phyloP scores from a whole-genome alignment of 2,329 filamentous ascomycete genomes.

The Aspergillus fumigatiaffinis region DNA sequence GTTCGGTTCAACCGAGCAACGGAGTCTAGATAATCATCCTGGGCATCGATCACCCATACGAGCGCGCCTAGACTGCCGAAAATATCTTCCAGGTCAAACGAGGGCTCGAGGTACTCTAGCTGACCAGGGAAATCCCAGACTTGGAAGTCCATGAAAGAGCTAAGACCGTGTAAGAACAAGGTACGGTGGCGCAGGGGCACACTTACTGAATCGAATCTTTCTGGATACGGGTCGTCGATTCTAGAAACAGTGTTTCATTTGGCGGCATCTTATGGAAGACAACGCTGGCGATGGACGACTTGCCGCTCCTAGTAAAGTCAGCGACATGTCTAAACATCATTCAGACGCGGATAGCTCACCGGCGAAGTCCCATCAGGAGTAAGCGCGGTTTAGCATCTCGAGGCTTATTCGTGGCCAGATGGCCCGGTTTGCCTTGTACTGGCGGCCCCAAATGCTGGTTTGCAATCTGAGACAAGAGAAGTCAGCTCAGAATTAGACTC shows the following conservation, averaged over 20 bases:
- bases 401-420: conserved; percentile 38
- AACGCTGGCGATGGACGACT: conserved; percentile 96
- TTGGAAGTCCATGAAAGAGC: conserved; percentile 98
- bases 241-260: conserved; percentile 90
- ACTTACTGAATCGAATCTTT: conserved; percentile 92
- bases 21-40: conserved; percentile 94
- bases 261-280: conserved; percentile 99
- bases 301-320: conserved; percentile 69
- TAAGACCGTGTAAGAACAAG: conserved; percentile 34
- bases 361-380: conserved; percentile 89
- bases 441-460: conserved; percentile 22
- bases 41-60: conserved; percentile 98
- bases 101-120: conserved; percentile 84
- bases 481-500: conserved; percentile 34
- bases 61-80: conserved; percentile 92
- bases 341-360: conserved; percentile 52
- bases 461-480: conserved; percentile 31
- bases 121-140: conserved; percentile 97
- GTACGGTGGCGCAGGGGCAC: not conserved
- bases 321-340: not conserved
- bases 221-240: conserved; percentile 90
- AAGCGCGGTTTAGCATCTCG: conserved; percentile 72
- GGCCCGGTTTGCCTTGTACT: conserved; percentile 22
- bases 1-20: conserved; percentile 82
- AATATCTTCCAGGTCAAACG: conserved; percentile 86